These are phyloP conservation scores for Suillus occidentalis DNA, from an alignment of 768 basidiomycete genomes.

Conservation along the genomic window DNA sequence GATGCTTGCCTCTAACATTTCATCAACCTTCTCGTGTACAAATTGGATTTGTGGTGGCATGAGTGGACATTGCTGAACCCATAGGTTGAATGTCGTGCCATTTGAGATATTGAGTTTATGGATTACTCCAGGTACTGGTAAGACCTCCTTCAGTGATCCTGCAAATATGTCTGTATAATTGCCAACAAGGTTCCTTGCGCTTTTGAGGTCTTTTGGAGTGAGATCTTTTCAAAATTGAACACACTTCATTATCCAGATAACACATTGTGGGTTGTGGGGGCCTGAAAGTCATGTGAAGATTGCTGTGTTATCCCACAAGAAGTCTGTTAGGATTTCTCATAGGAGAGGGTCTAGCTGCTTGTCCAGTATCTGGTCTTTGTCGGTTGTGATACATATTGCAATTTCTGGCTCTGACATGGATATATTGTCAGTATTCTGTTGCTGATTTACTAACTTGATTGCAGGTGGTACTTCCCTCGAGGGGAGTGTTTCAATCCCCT, in stretches of 20 bases:
- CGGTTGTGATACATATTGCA: too few species aligned
- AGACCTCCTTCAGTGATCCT: constrained; percentile 39
- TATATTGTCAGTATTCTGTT: too few species aligned
- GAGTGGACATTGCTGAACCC: neutral
- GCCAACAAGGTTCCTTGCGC: too few species aligned
- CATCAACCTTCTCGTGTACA: neutral
- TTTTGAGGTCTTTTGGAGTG: too few species aligned
- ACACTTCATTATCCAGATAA: constrained; percentile 18
- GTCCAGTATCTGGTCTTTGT: neutral
- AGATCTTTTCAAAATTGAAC: constrained; percentile 8
- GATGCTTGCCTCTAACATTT: neutral
- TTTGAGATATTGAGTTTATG: neutral
- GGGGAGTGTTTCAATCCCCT: too few species aligned
- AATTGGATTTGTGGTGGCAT: constrained; percentile 5
- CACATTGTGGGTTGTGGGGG: constrained; percentile 8
- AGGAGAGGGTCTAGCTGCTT: too few species aligned
- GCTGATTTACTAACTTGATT: too few species aligned
- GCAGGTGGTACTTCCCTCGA: too few species aligned
- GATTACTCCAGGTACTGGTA: constrained; percentile 14
- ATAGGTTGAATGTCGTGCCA: neutral
- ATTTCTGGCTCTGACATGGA: too few species aligned
- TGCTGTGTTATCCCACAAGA: constrained; percentile 12
- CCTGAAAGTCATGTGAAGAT: constrained; percentile 1
- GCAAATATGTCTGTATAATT: constrained; percentile 37
- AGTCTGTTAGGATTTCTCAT: neutral